Evolutionary conservation across 257 asterid genomes (phyloP), one percentile per base, ranked within the genome.

Genomic region (Solanum lycopersicoides): DNA sequence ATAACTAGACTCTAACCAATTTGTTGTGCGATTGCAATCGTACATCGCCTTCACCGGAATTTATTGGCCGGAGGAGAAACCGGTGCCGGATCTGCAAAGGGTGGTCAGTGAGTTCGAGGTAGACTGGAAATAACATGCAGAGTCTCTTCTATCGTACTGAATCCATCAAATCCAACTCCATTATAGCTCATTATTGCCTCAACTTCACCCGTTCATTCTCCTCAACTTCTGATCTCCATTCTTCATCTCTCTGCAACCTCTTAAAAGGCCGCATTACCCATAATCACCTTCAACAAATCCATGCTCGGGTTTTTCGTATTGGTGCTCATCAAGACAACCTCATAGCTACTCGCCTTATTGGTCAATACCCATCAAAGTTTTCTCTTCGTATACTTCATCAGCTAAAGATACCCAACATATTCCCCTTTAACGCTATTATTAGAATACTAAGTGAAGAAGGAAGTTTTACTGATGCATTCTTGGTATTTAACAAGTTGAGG

Each of bases 321-420:
- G 59, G 87, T 72, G 93, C 90, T 12, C 97, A 95, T 91, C 98
- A 93, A 79, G 89, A 94, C 90, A 88, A 94, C 86, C 95, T 94
- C 91, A 84, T 94, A 18, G 93, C 97, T 86, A 95, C 98, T 84
- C 97, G 98, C 73, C 94, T 95, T 73, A 92, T 95, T 28, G 98
- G 98, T 76, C 95, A 94, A 53, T 95, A 94, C 92, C 92, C 93
- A 45, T 86, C 95, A 23, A 45, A 72, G 2, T 37, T 71, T 16
- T 93, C 96, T 25, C 91, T 95, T 83, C 91, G 88, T 74, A 85
- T 95, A 87, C 91, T 95, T 86, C 42, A 69, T 30, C 88, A 44
- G 10, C 60, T 95, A 5, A 91, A 25, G 0, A 83, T 69, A 23
- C 95, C 98, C 59, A 94, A 94, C 56, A 60, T 95, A 66, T 95